Percentiles rank a stretch among this genome's conserved stretches.
phyloP scores from a whole-genome alignment of 2,329 filamentous ascomycete species.

The Talaromyces rugulosus region DNA sequence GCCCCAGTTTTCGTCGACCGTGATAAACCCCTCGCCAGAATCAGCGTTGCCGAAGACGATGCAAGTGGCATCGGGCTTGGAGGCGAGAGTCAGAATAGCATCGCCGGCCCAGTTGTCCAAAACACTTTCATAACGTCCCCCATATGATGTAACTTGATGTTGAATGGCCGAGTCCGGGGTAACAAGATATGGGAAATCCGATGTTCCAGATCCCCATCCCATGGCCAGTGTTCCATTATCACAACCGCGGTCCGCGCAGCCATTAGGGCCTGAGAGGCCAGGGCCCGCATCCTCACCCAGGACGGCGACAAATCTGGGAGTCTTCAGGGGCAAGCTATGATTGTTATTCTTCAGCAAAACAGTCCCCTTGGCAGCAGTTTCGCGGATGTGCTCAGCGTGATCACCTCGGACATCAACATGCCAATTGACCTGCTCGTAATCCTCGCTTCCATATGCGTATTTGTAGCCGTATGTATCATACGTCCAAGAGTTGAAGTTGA shows the following conservation, averaged over 20 bases:
- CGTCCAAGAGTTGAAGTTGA: slow-evolving; percentile 90
- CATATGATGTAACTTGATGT: slow-evolving; percentile 63
- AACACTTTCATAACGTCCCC: slow-evolving; percentile 58
- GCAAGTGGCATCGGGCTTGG: slow-evolving; percentile 47
- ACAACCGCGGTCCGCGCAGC: slow-evolving; percentile 66
- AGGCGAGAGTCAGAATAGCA: slow-evolving; percentile 49
- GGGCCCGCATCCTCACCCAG: slow-evolving; percentile 79
- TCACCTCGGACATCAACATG: slow-evolving; percentile 76
- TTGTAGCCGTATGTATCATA: slow-evolving; percentile 67
- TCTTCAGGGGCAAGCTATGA: slow-evolving; percentile 67
- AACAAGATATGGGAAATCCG: slow-evolving; percentile 60
- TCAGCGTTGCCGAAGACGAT: slow-evolving; percentile 89
- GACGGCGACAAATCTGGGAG: slow-evolving; percentile 65
- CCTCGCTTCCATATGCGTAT: slow-evolving; percentile 59
- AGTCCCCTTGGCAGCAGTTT: slow-evolving; percentile 72
- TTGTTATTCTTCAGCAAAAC: slow-evolving; percentile 80
- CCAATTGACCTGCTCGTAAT: slow-evolving; percentile 64
- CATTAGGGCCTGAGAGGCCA: slow-evolving; percentile 72
- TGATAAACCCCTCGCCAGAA: slow-evolving; percentile 81
- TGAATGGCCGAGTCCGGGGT: slow-evolving; percentile 63
- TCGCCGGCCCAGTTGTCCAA: slow-evolving; percentile 54
- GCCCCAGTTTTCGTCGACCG: slow-evolving; percentile 74
- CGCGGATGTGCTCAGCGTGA: slow-evolving; percentile 68
- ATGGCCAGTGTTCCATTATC: slow-evolving; percentile 59
- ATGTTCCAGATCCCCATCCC: slow-evolving; percentile 60